Evolutionary conservation across 1,284 basidiomycete genomes (phyloP).

Genomic region (Ganoderma boninense): DNA sequence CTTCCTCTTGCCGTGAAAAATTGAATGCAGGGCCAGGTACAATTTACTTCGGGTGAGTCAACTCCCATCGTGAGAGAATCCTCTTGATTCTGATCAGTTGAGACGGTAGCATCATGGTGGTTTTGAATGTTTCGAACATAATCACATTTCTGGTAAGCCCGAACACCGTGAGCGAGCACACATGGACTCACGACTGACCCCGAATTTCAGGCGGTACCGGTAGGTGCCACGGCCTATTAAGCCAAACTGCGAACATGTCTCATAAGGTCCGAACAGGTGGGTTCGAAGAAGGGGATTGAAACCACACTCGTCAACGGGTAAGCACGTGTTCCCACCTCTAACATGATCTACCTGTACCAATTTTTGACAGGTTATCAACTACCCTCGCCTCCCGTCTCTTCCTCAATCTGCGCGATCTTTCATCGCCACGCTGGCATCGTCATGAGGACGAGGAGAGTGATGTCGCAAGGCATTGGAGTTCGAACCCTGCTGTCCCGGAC

Average conservation of each 20-base stretch:
- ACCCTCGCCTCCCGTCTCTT: slow-evolving; percentile 5
- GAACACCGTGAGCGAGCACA: background rate
- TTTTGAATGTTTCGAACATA: slow-evolving; percentile 5
- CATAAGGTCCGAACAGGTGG: background rate
- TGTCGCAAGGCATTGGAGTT: background rate
- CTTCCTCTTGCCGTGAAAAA: background rate
- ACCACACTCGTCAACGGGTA: slow-evolving; percentile 2
- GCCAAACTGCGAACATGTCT: background rate
- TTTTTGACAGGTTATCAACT: background rate
- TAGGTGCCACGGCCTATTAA: background rate
- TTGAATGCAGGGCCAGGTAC: background rate
- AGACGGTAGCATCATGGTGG: background rate
- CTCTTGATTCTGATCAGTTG: background rate
- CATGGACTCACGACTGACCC: background rate
- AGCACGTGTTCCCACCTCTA: background rate
- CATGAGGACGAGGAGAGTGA: background rate
- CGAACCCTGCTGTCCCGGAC: background rate
- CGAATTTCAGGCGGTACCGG: background rate
- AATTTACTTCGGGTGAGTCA: slow-evolving; percentile 15
- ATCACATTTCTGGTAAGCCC: slow-evolving; percentile 4
- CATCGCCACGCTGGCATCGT: slow-evolving; percentile 8
- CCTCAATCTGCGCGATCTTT: slow-evolving; percentile 2
- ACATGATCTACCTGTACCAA: background rate
- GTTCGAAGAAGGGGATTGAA: slow-evolving; percentile 5
- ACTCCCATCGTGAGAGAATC: background rate